Evolutionary conservation across 2,329 filamentous ascomycete genomes (phyloP).

Genomic region (Beauveria sp.): DNA sequence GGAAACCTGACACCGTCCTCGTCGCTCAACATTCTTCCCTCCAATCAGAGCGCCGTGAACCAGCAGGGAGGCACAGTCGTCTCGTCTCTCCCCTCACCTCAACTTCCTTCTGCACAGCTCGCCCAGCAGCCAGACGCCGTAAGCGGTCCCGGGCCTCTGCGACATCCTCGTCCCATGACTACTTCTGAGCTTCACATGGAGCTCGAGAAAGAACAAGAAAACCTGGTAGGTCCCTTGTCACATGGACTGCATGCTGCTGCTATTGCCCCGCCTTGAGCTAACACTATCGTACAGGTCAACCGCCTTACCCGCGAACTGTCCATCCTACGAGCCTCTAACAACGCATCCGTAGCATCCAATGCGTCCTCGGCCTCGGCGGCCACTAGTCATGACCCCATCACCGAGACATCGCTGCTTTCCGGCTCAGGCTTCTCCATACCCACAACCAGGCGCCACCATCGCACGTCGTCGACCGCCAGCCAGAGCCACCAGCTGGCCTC

Average conservation of each 20-base stretch:
- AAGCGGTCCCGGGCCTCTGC: constrained; percentile 61
- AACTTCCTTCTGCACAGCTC: constrained; percentile 18
- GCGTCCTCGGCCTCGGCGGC: constrained; percentile 54
- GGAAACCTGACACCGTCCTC: constrained; percentile 26
- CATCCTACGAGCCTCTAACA: constrained; percentile 65
- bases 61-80: constrained; percentile 16
- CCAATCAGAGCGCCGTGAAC: constrained; percentile 43
- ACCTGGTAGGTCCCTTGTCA: constrained; percentile 55
- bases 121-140: constrained; percentile 31
- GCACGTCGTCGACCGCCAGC: constrained; percentile 52
- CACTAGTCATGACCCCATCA: constrained; percentile 38
- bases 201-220: constrained; percentile 92
- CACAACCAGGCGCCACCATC: constrained; percentile 45
- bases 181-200: constrained; percentile 82
- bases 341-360: constrained; percentile 59
- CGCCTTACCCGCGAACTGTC: constrained; percentile 84
- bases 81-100: constrained; percentile 24
- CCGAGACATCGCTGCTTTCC: constrained; percentile 46
- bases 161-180: constrained; percentile 82
- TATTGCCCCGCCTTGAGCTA: not conserved
- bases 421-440: constrained; percentile 55
- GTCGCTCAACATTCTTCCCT: constrained; percentile 49
- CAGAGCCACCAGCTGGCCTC: constrained; percentile 34
- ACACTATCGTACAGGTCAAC: constrained; percentile 58
- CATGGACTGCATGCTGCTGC: not conserved